Evolutionary conservation across 75 land plant species (phyloP).

Genomic region (Isoetes taiwanensis): DNA sequence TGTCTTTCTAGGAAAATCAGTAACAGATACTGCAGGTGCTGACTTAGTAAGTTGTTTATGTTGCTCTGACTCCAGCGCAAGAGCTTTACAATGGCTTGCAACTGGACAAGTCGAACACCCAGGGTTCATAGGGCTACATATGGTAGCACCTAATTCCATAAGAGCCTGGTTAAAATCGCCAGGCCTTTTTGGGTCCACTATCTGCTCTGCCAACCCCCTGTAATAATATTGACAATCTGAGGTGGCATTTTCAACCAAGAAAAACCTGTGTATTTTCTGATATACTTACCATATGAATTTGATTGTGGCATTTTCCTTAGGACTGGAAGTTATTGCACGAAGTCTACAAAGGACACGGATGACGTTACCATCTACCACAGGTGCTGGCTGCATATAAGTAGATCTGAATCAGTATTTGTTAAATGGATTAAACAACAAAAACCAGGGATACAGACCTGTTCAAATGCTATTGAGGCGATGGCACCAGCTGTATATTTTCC

Average conservation of each 20-base stretch:
- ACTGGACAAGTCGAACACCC: slow-evolving; percentile 68
- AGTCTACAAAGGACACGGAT: slow-evolving; percentile 73
- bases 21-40: slow-evolving; percentile 26
- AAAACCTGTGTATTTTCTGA: neutral
- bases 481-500: slow-evolving; percentile 97
- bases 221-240: neutral
- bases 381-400: slow-evolving; percentile 49
- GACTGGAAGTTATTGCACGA: slow-evolving; percentile 61
- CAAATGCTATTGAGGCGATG: slow-evolving; percentile 89
- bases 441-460: slow-evolving; percentile 35
- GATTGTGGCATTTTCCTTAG: slow-evolving; percentile 38
- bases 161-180: slow-evolving; percentile 94
- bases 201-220: slow-evolving; percentile 70
- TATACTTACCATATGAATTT: slow-evolving; percentile 55
- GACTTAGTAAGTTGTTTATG: neutral
- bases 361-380: slow-evolving; percentile 97
- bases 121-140: slow-evolving; percentile 57
- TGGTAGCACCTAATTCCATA: slow-evolving; percentile 95
- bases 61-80: slow-evolving; percentile 16
- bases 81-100: slow-evolving; percentile 48
- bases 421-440: neutral
- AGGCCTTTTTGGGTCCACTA: slow-evolving; percentile 66
- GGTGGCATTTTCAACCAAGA: neutral
- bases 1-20: slow-evolving; percentile 72
- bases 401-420: neutral